These are phyloP conservation scores for Candida labiduridarum DNA, from an alignment of 1,139 yeast species.

Conservation along the genomic window DNA sequence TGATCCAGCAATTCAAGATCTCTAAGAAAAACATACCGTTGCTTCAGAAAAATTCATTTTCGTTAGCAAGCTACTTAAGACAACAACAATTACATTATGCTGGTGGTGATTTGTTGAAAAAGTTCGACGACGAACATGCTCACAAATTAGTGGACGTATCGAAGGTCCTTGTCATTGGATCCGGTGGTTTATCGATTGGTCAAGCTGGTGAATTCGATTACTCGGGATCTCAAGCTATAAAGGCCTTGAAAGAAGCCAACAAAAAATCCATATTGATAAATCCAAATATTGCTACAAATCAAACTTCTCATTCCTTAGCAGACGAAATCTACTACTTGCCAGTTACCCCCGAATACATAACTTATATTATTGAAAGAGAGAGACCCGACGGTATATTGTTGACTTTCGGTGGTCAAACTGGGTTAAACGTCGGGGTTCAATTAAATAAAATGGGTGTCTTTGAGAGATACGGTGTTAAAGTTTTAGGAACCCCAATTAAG, in stretches of 20 bases:
- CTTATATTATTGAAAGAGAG: constrained; percentile 92
- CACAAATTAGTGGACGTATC: constrained; percentile 80
- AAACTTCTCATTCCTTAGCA: constrained; percentile 95
- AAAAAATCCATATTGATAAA: constrained; percentile 85
- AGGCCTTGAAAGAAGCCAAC: constrained; percentile 90
- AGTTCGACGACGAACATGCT: constrained; percentile 36
- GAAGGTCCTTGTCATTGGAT: constrained; percentile 94
- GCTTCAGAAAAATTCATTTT: constrained; percentile 1
- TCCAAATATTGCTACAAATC: constrained; percentile 97
- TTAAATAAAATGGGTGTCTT: constrained; percentile 96
- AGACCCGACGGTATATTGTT: constrained; percentile 92
- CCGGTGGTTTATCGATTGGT: constrained; percentile 98
- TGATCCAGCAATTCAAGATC: constrained; percentile 4
- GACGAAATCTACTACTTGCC: constrained; percentile 95
- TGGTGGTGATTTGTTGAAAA: constrained; percentile 49
- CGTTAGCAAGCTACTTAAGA: neutral
- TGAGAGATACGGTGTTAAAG: constrained; percentile 88
- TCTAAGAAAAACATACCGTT: constrained; percentile 1
- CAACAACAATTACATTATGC: constrained; percentile 15
- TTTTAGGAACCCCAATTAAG: constrained; percentile 93
- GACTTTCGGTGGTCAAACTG: constrained; percentile 99
- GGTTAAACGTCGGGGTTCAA: constrained; percentile 91
- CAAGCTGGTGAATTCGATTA: constrained; percentile 99
- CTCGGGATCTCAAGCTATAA: constrained; percentile 97
- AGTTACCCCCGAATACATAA: constrained; percentile 93